Evolutionary conservation across 2,329 filamentous ascomycete genomes (phyloP).

Genomic region (Ophidiomyces ophidiicola): DNA sequence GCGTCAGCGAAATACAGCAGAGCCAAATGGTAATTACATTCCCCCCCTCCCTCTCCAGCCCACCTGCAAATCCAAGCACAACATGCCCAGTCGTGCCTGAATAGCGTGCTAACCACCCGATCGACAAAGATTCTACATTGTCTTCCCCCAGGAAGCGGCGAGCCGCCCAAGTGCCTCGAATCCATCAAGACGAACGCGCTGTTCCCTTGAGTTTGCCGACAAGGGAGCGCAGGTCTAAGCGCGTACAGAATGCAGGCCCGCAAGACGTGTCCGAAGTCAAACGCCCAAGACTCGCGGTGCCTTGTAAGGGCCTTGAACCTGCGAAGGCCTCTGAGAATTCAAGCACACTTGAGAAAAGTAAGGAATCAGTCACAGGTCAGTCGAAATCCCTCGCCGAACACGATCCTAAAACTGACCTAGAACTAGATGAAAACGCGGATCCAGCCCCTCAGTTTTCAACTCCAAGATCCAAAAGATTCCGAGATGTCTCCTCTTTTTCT

Average conservation of each 20-base stretch:
- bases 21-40: constrained; percentile 30
- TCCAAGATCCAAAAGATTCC: constrained; percentile 47
- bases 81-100: constrained; percentile 11
- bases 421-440: constrained; percentile 35
- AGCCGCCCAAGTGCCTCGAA: constrained; percentile 33
- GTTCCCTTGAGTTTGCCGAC: constrained; percentile 20
- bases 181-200: constrained; percentile 24
- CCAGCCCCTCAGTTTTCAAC: constrained; percentile 32
- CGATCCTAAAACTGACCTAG: constrained; percentile 1
- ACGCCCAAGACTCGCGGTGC: constrained; percentile 26
- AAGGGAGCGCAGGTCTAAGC: constrained; percentile 27
- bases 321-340: constrained; percentile 37
- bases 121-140: constrained; percentile 19
- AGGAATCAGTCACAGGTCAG: constrained; percentile 30
- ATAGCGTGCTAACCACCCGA: constrained; percentile 16
- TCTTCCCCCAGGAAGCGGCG: constrained; percentile 38
- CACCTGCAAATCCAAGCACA: constrained; percentile 13
- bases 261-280: constrained; percentile 19
- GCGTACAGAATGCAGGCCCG: constrained; percentile 21
- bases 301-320: constrained; percentile 38
- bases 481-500: constrained; percentile 57
- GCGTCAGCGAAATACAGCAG: constrained; percentile 17
- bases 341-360: constrained; percentile 34
- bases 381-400: background rate
- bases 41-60: constrained; percentile 1